Percentiles rank a stretch among this genome's conserved stretches.
Conservation (phyloP, 345 rosid genomes). For the Lepidium sativum region DNA sequence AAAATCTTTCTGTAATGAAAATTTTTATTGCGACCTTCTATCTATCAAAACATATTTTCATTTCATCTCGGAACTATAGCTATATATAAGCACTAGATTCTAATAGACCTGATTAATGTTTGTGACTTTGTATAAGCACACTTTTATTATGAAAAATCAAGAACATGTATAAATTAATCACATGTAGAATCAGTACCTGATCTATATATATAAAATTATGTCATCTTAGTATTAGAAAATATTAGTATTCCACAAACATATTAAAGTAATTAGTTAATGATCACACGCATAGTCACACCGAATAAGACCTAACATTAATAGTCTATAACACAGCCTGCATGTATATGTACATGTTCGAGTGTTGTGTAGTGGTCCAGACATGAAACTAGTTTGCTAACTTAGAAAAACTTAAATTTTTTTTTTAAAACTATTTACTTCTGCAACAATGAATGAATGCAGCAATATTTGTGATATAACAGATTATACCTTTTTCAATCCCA, state of each 20-base stretch:
- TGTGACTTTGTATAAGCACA: background rate
- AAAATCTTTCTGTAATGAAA: too few species aligned
- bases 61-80: too few species aligned
- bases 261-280: background rate
- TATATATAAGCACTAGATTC: constrained; percentile 17
- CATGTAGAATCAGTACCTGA: background rate
- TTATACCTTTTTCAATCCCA: constrained; percentile 16
- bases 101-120: background rate
- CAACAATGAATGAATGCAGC: constrained; percentile 19
- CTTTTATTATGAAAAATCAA: background rate
- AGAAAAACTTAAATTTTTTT: background rate
- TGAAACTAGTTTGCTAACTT: background rate
- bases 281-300: constrained; percentile 14
- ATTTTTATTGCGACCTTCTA: too few species aligned
- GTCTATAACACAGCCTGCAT: background rate
- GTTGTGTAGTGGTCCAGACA: constrained; percentile 15
- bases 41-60: background rate
- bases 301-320: constrained; percentile 13
- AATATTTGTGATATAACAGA: constrained; percentile 16
- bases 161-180: background rate
- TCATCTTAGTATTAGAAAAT: too few species aligned
- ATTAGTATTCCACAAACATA: too few species aligned
- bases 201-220: too few species aligned
- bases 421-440: background rate
- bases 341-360: background rate